Evolutionary conservation across 1,284 basidiomycete genomes (phyloP).

Genomic region (Rhodotorula sp.): DNA sequence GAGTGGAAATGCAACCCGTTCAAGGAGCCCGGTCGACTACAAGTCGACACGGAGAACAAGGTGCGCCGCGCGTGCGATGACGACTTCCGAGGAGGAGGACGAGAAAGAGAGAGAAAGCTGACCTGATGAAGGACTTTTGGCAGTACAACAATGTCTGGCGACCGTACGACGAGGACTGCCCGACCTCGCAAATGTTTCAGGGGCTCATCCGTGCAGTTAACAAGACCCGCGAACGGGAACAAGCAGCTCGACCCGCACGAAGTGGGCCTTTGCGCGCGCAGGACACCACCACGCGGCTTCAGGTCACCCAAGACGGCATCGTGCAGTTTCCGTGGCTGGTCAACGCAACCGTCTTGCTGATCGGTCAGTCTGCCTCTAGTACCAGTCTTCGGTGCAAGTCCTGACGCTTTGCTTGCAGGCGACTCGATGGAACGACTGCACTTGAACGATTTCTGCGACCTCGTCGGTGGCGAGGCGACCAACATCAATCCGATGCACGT

Average conservation of each 20-base stretch:
- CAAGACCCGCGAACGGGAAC: neutral
- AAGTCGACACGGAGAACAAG: constrained; percentile 17
- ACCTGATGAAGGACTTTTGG: neutral
- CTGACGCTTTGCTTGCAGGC: constrained; percentile 8
- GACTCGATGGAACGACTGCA: constrained; percentile 43
- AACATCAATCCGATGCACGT: constrained; percentile 33
- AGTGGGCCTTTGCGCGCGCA: constrained; percentile 4
- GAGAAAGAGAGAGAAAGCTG: neutral
- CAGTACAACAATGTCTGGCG: constrained; percentile 32
- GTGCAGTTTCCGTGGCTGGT: constrained; percentile 28
- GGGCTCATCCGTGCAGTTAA: constrained; percentile 13
- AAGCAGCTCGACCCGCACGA: neutral
- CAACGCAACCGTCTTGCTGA: constrained; percentile 30
- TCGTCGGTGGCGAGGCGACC: constrained; percentile 29
- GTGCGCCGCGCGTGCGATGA: constrained; percentile 1
- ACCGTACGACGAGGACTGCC: constrained; percentile 34
- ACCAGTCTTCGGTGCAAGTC: neutral
- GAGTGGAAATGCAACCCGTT: constrained; percentile 38
- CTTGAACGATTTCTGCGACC: constrained; percentile 34
- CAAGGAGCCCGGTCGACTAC: constrained; percentile 30
- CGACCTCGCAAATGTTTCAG: constrained; percentile 25
- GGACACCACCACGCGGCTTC: neutral
- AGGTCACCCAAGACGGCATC: constrained; percentile 1
- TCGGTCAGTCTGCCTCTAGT: constrained; percentile 7
- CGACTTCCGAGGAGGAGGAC: neutral